A percentile compares a stretch with the other conserved stretches of the same genome.
Conservation (phyloP, 1,139 yeast species). For the Kodamaea sp. region DNA sequence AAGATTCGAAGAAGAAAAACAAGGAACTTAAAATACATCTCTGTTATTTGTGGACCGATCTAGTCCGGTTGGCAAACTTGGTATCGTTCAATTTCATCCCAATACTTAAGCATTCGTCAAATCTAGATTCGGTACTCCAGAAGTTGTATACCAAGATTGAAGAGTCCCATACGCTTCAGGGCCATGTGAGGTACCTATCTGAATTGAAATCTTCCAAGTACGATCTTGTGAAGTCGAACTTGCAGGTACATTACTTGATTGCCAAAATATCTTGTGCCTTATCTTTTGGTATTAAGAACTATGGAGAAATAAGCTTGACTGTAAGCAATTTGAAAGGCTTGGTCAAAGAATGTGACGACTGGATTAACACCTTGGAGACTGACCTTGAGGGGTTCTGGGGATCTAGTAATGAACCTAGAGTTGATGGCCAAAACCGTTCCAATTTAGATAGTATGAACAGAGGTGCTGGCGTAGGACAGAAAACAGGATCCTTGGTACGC, state of each 20-base stretch:
- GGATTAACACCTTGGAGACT: constrained; percentile 16
- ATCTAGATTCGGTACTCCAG: constrained; percentile 22
- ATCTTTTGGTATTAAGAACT: constrained; percentile 25
- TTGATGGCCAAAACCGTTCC: not conserved
- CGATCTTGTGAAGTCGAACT: constrained; percentile 21
- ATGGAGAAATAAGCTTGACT: constrained; percentile 25
- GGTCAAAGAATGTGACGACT: constrained; percentile 27
- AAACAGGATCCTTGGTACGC: constrained; percentile 16
- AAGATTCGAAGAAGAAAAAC: constrained; percentile 19
- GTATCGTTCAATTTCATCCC: constrained; percentile 31
- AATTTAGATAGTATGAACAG: no score
- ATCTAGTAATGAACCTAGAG: not conserved
- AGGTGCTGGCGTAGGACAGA: constrained; percentile 11
- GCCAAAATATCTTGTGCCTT: constrained; percentile 27
- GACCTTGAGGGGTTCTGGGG: not conserved
- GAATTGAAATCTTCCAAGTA: constrained; percentile 19
- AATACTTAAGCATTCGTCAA: constrained; percentile 22
- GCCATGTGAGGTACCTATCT: constrained; percentile 29
- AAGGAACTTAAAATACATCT: constrained; percentile 34
- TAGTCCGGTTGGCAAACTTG: constrained; percentile 35
- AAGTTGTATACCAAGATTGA: constrained; percentile 26
- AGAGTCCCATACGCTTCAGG: constrained; percentile 24
- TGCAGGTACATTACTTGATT: constrained; percentile 33
- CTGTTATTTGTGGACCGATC: constrained; percentile 39
- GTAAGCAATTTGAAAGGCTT: constrained; percentile 26